A percentile compares a stretch with the other conserved stretches of the same genome.
Evolutionary conservation across 495 filamentous ascomycete species (phyloP).

Genomic region (Aspergillus affinis): DNA sequence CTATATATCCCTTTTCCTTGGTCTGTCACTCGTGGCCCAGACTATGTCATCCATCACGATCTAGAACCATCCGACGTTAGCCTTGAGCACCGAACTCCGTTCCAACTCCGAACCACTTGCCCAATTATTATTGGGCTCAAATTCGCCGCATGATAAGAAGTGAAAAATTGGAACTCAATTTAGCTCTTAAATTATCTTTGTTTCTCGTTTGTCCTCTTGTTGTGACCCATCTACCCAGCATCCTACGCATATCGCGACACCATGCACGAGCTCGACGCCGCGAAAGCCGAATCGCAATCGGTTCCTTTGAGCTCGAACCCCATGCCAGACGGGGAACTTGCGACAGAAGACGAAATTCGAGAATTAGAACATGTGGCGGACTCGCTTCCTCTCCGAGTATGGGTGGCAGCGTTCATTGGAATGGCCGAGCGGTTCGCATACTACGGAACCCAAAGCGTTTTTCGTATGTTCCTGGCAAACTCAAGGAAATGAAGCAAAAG

Average conservation of each 20-base stretch:
- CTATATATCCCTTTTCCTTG: neutral
- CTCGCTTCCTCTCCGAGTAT: neutral
- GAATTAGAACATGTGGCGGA: neutral
- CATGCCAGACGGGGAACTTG: neutral
- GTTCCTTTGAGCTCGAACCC: neutral
- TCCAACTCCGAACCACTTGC: neutral
- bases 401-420: neutral
- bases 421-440: neutral
- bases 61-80: neutral
- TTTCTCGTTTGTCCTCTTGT: neutral
- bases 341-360: neutral
- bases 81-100: neutral
- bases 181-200: neutral
- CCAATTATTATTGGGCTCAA: neutral
- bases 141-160: neutral
- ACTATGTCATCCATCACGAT: neutral
- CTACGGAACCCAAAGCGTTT: neutral
- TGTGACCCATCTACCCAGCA: neutral
- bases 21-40: neutral
- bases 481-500: neutral
- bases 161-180: neutral
- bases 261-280: neutral
- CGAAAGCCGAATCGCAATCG: neutral
- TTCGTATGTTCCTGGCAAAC: neutral
- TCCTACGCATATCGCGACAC: neutral